Conservation (phyloP, 2,329 filamentous ascomycete species). For the Colletotrichum gloeosporioides region DNA sequence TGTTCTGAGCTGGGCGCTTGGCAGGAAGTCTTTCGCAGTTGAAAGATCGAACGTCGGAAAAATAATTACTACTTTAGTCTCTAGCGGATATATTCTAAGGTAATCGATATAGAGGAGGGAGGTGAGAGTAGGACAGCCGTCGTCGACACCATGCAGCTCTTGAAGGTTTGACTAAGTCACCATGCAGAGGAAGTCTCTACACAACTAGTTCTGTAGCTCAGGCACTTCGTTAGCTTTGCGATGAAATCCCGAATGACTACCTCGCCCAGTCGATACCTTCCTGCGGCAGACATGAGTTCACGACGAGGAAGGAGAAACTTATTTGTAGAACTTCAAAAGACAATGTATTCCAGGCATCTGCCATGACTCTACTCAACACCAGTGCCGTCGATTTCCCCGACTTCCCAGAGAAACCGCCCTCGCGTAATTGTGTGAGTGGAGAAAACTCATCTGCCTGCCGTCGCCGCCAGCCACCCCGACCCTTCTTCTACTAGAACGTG, state of each 20-base stretch:
- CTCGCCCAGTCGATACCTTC: background rate
- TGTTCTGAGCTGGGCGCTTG: background rate
- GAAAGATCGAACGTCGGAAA: no score
- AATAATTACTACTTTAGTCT: no score
- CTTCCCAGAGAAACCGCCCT: background rate
- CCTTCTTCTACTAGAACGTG: background rate
- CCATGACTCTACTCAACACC: background rate
- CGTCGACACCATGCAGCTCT: background rate
- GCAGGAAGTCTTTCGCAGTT: no score
- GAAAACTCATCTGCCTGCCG: background rate
- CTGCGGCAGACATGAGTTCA: background rate
- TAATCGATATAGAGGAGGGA: no score
- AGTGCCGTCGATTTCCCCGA: background rate
- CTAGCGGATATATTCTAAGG: no score
- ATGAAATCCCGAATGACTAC: no score
- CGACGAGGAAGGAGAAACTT: background rate
- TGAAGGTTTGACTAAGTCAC: rapidly evolving
- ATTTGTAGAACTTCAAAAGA: background rate
- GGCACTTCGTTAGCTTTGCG: background rate
- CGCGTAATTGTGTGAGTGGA: background rate
- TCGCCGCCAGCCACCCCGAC: background rate
- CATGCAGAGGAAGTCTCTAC: background rate
- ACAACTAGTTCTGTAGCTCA: background rate
- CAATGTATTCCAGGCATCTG: background rate
- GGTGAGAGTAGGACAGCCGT: no score